These are phyloP conservation scores for Cordyceps tenuipes DNA, from an alignment of 2,329 filamentous ascomycete species.

Conservation along the genomic window DNA sequence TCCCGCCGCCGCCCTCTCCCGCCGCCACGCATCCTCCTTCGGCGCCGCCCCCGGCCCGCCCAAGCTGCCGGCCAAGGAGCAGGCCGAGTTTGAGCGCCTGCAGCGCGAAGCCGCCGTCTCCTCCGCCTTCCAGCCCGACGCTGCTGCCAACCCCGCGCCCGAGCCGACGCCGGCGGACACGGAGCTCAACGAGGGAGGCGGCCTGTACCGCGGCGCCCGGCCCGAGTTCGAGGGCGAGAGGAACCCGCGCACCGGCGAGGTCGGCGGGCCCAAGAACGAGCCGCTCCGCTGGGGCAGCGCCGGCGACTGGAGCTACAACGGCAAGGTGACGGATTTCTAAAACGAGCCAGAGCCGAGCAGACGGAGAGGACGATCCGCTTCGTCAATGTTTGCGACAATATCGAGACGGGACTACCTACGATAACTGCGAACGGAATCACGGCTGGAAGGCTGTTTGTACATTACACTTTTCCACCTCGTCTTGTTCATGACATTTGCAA, in stretches of 20 bases:
- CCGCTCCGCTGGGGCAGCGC: slow-evolving; percentile 74
- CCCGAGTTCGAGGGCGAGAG: slow-evolving; percentile 89
- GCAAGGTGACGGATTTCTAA: slow-evolving; percentile 84
- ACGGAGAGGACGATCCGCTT: too few relatives aligned
- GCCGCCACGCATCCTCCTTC: slow-evolving; percentile 31
- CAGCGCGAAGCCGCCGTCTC: slow-evolving; percentile 53
- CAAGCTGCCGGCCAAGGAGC: slow-evolving; percentile 77
- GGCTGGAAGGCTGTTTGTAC: neutral
- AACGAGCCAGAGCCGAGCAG: neutral
- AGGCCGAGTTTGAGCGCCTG: slow-evolving; percentile 83
- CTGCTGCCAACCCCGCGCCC: slow-evolving; percentile 9
- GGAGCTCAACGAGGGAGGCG: slow-evolving; percentile 50
- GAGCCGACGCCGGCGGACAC: slow-evolving; percentile 21
- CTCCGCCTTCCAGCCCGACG: slow-evolving; percentile 31
- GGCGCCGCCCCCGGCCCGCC: slow-evolving; percentile 59
- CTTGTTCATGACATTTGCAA: neutral
- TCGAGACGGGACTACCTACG: neutral
- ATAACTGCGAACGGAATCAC: neutral
- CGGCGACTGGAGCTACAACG: slow-evolving; percentile 89
- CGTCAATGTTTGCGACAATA: neutral
- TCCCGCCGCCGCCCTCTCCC: slow-evolving; percentile 10
- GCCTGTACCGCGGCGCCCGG: slow-evolving; percentile 65
- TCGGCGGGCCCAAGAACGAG: slow-evolving; percentile 96
- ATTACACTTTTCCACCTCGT: neutral
- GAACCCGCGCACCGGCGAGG: slow-evolving; percentile 90